Evolutionary conservation across 495 filamentous ascomycete genomes (phyloP), one percentile per base, ranked within the genome.

Genomic region (Parathielavia hyrcaniae): DNA sequence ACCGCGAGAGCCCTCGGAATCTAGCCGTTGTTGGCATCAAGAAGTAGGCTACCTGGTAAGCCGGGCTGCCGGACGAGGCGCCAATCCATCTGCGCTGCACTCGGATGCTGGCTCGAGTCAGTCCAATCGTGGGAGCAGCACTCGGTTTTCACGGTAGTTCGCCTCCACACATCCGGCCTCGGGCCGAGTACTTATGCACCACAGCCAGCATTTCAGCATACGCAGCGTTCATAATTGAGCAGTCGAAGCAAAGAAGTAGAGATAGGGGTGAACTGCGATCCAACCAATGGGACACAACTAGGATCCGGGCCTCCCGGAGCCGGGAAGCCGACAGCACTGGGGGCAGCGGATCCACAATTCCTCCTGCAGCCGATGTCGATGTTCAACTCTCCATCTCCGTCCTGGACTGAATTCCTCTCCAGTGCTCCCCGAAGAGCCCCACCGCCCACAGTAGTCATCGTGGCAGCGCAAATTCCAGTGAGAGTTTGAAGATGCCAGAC

Each of bases 21-120:
- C 71, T 92, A 64, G 93, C 88, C 45, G 86, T 95, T 17, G 91
- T 93, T 50, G 93, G 93, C 14, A 78, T 96, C 36, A 96, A 96
- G 71, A 83, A 81, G 64, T 84, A 64, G n/a, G n/a, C n/a, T n/a
- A 66, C 26, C 38, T 16, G 13, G 11, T n/a, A 8, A 45, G 19
- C 6, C 5, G 1, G 22, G 12, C 43, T 22, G 36, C 55, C 36
- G 40, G 46, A 46, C 17, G 46, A 44, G 34, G 40, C 58, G 45
- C 16, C 22, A 40, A 53, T 16, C 48, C 30, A n/a, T 30, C 9
- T 34, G 22, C 43, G 16, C 50, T 57, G 35, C 46, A 57, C 35
- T n/a, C 36, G 35, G 55, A 43, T 50, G n/a, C 26, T 34, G n/a
- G 14, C 41, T n/a, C 30, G 53, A 32, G 32, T 14, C 17, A 10